A percentile compares a stretch with the other conserved stretches of the same genome.
Evolutionary conservation across 2,329 filamentous ascomycete species (phyloP).

Genomic region (Trichoderma afroharzianum): DNA sequence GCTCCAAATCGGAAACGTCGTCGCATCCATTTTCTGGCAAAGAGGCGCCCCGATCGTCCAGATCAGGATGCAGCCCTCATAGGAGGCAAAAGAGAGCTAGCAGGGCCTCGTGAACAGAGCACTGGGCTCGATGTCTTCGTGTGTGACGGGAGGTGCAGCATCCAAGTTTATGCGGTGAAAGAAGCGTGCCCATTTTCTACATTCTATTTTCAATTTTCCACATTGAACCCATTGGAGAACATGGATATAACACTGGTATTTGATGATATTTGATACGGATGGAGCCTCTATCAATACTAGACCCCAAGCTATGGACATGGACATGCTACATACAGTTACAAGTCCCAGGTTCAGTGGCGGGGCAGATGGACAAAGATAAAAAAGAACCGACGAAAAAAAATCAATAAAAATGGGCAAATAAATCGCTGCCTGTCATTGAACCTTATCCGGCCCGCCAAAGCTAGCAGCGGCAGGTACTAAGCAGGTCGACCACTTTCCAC

Average conservation of each 20-base stretch:
- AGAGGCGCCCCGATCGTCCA: background rate
- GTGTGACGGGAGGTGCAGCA: background rate
- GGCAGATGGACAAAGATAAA: background rate
- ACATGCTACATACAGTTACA: background rate
- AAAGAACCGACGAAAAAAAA: background rate
- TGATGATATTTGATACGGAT: background rate
- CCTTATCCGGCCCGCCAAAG: background rate
- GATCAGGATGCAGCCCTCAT: conserved; percentile 14
- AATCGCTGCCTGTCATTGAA: background rate
- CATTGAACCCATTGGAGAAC: background rate
- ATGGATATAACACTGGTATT: background rate
- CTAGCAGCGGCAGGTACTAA: background rate
- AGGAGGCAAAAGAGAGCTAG: background rate
- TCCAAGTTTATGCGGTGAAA: background rate
- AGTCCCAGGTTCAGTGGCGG: background rate
- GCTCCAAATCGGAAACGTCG: conserved; percentile 3
- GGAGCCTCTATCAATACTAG: background rate
- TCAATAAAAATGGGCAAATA: background rate
- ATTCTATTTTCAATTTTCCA: background rate
- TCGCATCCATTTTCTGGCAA: background rate
- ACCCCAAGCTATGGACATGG: background rate
- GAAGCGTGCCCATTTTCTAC: background rate
- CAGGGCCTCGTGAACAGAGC: conserved; percentile 10
- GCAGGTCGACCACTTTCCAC: background rate
- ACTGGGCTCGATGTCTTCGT: background rate